phyloP scores from a whole-genome alignment of 345 rosid genomes.

The Moricandia moricandioides region DNA sequence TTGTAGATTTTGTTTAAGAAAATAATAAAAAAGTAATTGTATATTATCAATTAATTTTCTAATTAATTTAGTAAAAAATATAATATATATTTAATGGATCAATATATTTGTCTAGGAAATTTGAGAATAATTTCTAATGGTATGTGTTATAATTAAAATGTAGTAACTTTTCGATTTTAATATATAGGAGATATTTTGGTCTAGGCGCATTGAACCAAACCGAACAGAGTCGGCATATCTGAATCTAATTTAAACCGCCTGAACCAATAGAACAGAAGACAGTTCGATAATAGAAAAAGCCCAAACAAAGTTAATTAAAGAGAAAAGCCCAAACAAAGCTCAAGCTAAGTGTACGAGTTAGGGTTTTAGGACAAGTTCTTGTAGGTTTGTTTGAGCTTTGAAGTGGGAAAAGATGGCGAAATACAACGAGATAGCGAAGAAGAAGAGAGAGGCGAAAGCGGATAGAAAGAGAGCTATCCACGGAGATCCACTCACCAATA shows the following conservation, averaged over 20 bases:
- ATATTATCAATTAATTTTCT: too few relatives aligned
- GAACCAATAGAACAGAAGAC: neutral
- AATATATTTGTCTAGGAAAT: too few relatives aligned
- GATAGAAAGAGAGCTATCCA: conserved; percentile 55
- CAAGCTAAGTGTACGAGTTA: neutral
- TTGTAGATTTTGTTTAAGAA: too few relatives aligned
- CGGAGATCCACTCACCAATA: conserved; percentile 64
- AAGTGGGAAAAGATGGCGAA: conserved; percentile 56
- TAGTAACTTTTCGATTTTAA: too few relatives aligned
- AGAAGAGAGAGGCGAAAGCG: conserved; percentile 58
- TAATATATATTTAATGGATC: too few relatives aligned
- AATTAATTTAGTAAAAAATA: too few relatives aligned
- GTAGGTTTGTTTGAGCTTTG: neutral
- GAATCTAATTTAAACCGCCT: neutral
- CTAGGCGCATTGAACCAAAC: neutral
- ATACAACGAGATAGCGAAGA: conserved; percentile 74
- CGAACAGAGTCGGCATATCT: neutral
- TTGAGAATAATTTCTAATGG: too few relatives aligned
- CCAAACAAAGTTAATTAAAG: neutral
- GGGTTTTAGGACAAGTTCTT: conserved; percentile 10
- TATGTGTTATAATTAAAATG: too few relatives aligned
- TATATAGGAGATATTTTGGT: too few relatives aligned
- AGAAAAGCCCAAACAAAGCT: neutral
- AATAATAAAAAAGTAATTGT: too few relatives aligned
- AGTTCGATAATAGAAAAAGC: neutral